phyloP scores from a whole-genome alignment of 169 alveolate genomes.

The Sarcocystis neurona region DNA sequence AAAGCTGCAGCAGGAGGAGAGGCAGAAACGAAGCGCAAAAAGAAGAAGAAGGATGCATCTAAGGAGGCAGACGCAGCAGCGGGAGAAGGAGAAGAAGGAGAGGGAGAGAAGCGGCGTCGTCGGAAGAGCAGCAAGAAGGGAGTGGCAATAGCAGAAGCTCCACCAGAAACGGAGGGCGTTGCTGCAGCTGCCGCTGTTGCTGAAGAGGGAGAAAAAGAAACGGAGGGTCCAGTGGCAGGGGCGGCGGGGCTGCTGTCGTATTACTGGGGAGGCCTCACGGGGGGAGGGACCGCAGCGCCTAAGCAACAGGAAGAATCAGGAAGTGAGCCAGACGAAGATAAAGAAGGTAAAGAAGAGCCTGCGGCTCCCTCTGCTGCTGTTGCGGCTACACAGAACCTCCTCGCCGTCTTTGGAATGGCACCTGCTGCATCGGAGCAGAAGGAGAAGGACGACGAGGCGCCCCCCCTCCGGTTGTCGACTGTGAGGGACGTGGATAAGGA shows the following conservation, averaged over 20 bases:
- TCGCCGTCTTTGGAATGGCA: slow-evolving; percentile 6
- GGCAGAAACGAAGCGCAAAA: neutral
- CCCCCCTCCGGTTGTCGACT: neutral
- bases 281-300: no score
- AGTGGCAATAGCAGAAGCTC: neutral
- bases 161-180: neutral
- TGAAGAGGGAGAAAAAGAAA: neutral
- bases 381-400: neutral
- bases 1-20: neutral
- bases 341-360: neutral
- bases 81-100: neutral
- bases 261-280: neutral
- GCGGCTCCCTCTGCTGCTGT: neutral
- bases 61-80: neutral
- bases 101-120: neutral
- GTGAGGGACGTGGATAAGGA: neutral
- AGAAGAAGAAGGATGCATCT: neutral
- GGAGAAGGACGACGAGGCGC: neutral
- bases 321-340: neutral
- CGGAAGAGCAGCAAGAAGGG: neutral
- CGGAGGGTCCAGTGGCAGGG: neutral
- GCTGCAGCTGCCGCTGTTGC: neutral
- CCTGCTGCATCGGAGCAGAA: neutral
- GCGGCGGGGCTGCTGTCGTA: neutral
- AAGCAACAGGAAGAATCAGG: neutral